Evolutionary conservation across 305 asterid genomes (phyloP), one percentile per base, ranked within the genome.

Genomic region (Fraxinus nigra): DNA sequence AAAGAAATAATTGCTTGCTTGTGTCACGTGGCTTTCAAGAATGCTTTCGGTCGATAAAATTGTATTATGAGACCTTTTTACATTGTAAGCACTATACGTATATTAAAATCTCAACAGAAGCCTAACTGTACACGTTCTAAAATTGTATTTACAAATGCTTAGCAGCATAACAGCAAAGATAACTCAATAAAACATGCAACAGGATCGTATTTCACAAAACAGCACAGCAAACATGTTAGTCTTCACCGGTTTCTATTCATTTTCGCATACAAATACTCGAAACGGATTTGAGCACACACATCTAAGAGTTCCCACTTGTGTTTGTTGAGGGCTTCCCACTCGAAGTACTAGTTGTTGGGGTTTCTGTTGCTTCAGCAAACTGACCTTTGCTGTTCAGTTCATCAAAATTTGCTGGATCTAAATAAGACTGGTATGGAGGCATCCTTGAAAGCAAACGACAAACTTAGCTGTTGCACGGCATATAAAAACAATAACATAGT

Each of bases 371-470:
- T 9, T 85, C 80, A 82, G 89, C 56, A 79, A 74, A 72, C 7
- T 88, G 28, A 67, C 78, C 95, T 83, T 88, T 87, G 86, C 79
- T 90, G 70, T 87, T 83, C 86, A 83, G 77, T 76, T 88, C 87
- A 76, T 86, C 83, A 75, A 90, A 92, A 32, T 82, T 82, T 2
- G 89, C 92, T 7, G 98, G 97, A 81, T 93, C 94, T 1, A 91
- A 90, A 72, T 82, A 93, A 22, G 97, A 93, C 74, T 91, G 92
- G 89, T 87, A 87, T 0, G 92, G 93, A 82, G 94, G 91, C 86
- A 89, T 85, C 89, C 97, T 93, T 81, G 56, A 81, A 51, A n/a
- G 46, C 11, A 26, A 6, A 61, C 14, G 8, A 37, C 65, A 54
- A 37, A 69, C 22, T 56, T 65, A 82, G 82, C 70, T 48, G 1